A percentile compares a stretch with the other conserved stretches of the same genome.
Conservation (phyloP, 1,284 basidiomycete species). For the Afroboletus lepidellus region DNA sequence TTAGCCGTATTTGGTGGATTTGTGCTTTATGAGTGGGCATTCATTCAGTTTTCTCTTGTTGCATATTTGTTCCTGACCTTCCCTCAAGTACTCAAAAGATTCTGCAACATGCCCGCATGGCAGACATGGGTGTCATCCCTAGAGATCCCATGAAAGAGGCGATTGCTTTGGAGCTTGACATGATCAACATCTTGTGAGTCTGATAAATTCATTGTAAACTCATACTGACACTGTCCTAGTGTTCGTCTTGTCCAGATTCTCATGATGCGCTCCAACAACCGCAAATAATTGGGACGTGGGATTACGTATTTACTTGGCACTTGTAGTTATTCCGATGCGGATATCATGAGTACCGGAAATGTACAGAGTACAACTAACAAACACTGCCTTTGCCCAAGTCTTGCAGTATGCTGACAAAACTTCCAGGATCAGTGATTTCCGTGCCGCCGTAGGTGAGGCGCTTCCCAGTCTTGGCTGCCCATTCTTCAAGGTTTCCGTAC, state of each 20-base stretch:
- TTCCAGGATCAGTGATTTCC: constrained; percentile 88
- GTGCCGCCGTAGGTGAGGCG: constrained; percentile 94
- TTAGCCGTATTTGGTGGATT: constrained; percentile 87
- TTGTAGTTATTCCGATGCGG: constrained; percentile 2
- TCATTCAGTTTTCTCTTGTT: not conserved
- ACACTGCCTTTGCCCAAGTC: constrained; percentile 50
- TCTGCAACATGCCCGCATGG: constrained; percentile 72
- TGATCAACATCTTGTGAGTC: constrained; percentile 83
- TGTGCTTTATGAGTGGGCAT: constrained; percentile 80
- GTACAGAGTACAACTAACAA: constrained; percentile 12
- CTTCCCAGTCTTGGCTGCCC: constrained; percentile 78
- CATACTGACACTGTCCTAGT: constrained; percentile 36
- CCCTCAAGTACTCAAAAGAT: constrained; percentile 70
- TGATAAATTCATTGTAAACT: not conserved
- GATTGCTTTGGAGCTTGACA: constrained; percentile 78
- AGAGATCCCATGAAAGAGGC: constrained; percentile 81
- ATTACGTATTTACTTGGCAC: not conserved
- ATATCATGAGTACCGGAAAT: constrained; percentile 1
- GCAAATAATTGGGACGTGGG: constrained; percentile 34
- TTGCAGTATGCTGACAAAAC: constrained; percentile 75
- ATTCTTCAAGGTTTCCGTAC: constrained; percentile 94
- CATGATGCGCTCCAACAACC: constrained; percentile 58
- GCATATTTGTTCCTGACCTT: constrained; percentile 1
- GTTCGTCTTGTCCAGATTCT: constrained; percentile 84
- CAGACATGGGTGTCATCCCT: constrained; percentile 64